phyloP scores from a whole-genome alignment of 352 stramenopile species.

The Phytophthora rubi region DNA sequence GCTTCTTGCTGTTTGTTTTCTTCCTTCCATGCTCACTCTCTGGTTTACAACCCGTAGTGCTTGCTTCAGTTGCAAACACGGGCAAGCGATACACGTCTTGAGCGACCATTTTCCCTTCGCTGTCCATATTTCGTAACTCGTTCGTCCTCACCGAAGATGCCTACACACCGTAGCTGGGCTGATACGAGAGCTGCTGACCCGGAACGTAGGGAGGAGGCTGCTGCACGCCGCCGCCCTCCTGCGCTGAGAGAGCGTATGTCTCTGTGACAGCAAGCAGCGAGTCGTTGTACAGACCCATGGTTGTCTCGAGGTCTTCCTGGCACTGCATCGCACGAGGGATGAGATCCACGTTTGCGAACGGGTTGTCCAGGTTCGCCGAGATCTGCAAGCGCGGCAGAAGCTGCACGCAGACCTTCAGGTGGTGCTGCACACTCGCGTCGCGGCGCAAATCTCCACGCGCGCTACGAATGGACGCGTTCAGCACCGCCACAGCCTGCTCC shows the following conservation, averaged over 20 bases:
- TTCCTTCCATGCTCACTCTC: constrained; percentile 12
- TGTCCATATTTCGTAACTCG: constrained; percentile 22
- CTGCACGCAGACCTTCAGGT: constrained; percentile 89
- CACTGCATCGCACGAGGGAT: constrained; percentile 90
- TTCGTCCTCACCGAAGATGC: constrained; percentile 5
- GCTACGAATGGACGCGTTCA: constrained; percentile 84
- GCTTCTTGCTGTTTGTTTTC: constrained; percentile 32
- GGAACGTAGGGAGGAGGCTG: constrained; percentile 85
- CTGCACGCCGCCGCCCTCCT: constrained; percentile 62
- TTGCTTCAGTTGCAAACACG: constrained; percentile 17
- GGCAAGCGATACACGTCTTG: background rate
- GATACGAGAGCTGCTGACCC: constrained; percentile 91
- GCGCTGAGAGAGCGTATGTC: constrained; percentile 83
- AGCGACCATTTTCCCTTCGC: constrained; percentile 13
- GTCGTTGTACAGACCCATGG: constrained; percentile 91
- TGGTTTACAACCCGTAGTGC: constrained; percentile 5
- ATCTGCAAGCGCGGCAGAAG: constrained; percentile 86
- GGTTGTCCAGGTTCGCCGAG: constrained; percentile 90
- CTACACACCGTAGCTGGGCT: constrained; percentile 88
- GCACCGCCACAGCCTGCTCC: constrained; percentile 78
- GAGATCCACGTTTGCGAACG: constrained; percentile 87
- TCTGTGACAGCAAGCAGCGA: constrained; percentile 87
- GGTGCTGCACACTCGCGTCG: constrained; percentile 82
- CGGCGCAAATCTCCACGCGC: constrained; percentile 80
- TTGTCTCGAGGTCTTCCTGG: constrained; percentile 87